Evolutionary conservation across 2,329 filamentous ascomycete species (phyloP), one percentile per base, ranked within the genome.

Genomic region (Neoarthrinium moseri): DNA sequence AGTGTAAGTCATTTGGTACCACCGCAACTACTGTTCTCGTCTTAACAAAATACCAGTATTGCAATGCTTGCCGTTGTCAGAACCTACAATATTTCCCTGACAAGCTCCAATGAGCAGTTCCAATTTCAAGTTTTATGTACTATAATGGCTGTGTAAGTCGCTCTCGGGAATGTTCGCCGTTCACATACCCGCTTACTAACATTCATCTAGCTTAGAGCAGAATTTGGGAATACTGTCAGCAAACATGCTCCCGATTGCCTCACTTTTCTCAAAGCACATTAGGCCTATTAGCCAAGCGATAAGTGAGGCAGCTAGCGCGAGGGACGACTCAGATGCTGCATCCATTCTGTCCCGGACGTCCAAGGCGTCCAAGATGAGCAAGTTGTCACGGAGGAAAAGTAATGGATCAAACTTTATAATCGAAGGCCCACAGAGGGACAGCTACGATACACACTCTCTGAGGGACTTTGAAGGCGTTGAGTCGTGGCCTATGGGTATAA

Each of bases 151-250:
- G 57, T 65, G 58, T 65, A 54, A 47, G 60, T 50, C 5, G 7
- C 12, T 15, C 4, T n/a, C n/a, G n/a, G n/a, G n/a, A n/a, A n/a
- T n/a, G n/a, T n/a, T n/a, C n/a, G n/a, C n/a, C n/a, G n/a, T n/a
- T n/a, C n/a, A n/a, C n/a, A n/a, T n/a, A 20, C 5, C 1, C 12
- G 13, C 13, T 8, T 29, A 23, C 39, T 32, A 34, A 43, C 6
- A 4, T 18, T 34, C 15, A 33, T 2, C 2, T 30, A 65, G 63
- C 5, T 55, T 69, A 10, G 62, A 68, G 42, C 62, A 67, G 45
- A 71, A 68, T 53, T 38, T 68, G n/a, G 59, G 61, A 46, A 63
- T 70, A 21, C 49, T 66, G 8, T 58, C 65, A 7, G 61, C 67
- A 29, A 70, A 70, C 49, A 53, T 68, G 11, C 53, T 70, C 1